Conservation (phyloP, 129 eudicot species). For the Sambucus nigra region DNA sequence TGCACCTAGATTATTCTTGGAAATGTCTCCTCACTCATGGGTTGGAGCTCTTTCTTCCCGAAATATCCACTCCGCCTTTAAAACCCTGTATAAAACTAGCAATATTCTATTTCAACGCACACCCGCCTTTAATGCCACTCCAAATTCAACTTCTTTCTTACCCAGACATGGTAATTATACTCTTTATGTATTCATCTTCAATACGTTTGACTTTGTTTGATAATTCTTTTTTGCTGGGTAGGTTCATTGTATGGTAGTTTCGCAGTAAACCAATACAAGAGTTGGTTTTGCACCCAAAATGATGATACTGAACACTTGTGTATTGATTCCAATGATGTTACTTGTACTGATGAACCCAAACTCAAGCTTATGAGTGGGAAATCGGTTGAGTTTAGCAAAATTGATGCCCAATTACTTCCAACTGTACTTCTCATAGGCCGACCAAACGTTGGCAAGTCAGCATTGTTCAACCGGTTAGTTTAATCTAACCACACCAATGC, state of each 20-base stretch:
- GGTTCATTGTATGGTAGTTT: conserved; percentile 22
- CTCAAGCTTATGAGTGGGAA: conserved; percentile 20
- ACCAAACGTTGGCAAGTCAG: conserved; percentile 97
- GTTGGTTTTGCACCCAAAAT: conserved; percentile 25
- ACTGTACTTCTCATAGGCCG: conserved; percentile 78
- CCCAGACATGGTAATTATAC: conserved; percentile 9
- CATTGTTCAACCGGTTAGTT: conserved; percentile 80
- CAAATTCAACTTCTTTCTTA: not conserved
- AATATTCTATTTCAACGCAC: not conserved
- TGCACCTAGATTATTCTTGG: too few relatives aligned
- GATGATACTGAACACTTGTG: conserved; percentile 16
- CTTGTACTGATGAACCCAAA: conserved; percentile 10
- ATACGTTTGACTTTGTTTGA: not conserved
- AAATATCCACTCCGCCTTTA: conserved; percentile 14
- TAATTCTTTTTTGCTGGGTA: conserved; percentile 10
- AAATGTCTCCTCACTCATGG: conserved; percentile 16
- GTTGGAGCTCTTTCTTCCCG: conserved; percentile 25
- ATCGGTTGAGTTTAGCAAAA: conserved; percentile 60
- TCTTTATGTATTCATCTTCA: not conserved
- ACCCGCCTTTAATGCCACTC: not conserved
- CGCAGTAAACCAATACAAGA: conserved; percentile 16
- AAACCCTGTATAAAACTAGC: conserved; percentile 3
- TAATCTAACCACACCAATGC: not conserved
- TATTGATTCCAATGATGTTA: conserved; percentile 10
- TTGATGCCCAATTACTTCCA: conserved; percentile 74